Conservation (phyloP, 345 rosid species). For the Arabidopsis thaliana region DNA sequence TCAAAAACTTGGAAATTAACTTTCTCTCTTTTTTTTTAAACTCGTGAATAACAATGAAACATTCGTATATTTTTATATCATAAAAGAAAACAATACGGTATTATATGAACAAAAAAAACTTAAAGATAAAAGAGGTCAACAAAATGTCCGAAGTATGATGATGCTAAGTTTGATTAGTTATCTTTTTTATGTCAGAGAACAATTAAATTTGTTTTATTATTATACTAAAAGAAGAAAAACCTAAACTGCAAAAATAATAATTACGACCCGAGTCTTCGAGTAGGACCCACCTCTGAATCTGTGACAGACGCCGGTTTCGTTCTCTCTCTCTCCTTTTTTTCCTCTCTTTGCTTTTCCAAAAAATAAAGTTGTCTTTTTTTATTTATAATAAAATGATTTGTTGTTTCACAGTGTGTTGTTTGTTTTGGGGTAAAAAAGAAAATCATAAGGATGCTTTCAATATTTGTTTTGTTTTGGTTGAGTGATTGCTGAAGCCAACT, state of each 20-base stretch:
- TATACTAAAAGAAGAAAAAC: neutral
- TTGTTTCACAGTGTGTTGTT: neutral
- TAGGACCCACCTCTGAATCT: conserved; percentile 69
- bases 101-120: too few relatives aligned
- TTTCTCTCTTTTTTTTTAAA: too few relatives aligned
- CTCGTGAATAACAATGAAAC: too few relatives aligned
- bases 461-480: conserved; percentile 55
- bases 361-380: conserved; percentile 29
- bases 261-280: conserved; percentile 43
- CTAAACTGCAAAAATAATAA: neutral
- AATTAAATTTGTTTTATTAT: too few relatives aligned
- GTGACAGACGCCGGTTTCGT: conserved; percentile 78
- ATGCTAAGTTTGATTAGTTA: neutral
- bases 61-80: too few relatives aligned
- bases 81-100: too few relatives aligned
- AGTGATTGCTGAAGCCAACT: conserved; percentile 55
- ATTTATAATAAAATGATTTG: neutral
- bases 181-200: neutral
- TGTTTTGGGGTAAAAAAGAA: conserved; percentile 7
- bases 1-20: neutral
- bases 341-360: conserved; percentile 23
- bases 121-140: too few relatives aligned
- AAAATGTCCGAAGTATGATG: neutral
- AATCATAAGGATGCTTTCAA: conserved; percentile 26
- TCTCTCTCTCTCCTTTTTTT: conserved; percentile 29